Evolutionary conservation across 768 basidiomycete species (phyloP), one percentile per base, ranked within the genome.

Genomic region (Tephrocybe sp.): DNA sequence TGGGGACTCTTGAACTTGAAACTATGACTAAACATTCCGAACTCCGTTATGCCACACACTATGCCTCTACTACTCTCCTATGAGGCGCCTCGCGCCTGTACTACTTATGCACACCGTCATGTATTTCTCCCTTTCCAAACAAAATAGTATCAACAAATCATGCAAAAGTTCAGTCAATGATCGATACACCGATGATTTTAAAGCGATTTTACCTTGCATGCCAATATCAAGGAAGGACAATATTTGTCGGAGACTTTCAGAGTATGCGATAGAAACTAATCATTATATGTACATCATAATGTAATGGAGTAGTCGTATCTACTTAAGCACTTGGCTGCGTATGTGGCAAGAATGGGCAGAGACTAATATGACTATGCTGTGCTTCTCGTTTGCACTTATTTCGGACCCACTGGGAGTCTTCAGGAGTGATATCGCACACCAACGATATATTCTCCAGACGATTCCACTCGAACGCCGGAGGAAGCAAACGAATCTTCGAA

Each of bases 31-130:
- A 19, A 18, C 5, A 11, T 31, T 16, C n/a, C 38, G 3, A 13
- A 10, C 13, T 25, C n/a, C 4, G 3, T 15, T 49, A 49, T 48
- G 30, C 47, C 29, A n/a, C n/a, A n/a, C n/a, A n/a, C 48, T 31
- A 33, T 27, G 25, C 36, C 11, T 12, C 4, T 34, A 15, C 33
- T 15, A 10, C 24, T 13, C 29, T 22, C 21, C 12, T 38, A 54
- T 54, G 53, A 23, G 38, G 33, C 44, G 44, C 39, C 39, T 49
- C 38, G 34, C 31, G 47, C 19, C 21, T 43, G 43, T 49, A 45
- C 16, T 13, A 23, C 27, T 18, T 42, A 54, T 54, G 48, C 43
- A 38, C 13, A 22, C 16, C n/a, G 11, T 19, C 11, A n/a, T 15
- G 41, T 38, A 38, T 12, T 19, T 19, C 18, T 9, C 3, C 18